A percentile compares a stretch with the other conserved stretches of the same genome.
Evolutionary conservation across 2,329 filamentous ascomycete genomes (phyloP).

Genomic region (Talaromyces sp.): DNA sequence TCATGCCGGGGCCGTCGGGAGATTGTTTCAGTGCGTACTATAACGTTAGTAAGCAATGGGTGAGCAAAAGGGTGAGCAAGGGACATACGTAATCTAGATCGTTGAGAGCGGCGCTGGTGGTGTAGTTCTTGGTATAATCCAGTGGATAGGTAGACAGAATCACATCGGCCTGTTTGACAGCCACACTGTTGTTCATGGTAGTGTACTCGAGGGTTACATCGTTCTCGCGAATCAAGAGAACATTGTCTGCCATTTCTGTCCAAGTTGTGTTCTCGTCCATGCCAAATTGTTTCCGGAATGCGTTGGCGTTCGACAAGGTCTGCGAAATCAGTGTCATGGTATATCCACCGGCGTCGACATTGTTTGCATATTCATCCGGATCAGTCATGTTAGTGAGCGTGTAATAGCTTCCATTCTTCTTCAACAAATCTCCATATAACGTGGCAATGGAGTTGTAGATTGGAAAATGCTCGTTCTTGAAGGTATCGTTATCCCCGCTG

Average conservation of each 20-base stretch:
- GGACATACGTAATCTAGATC: slow-evolving; percentile 60
- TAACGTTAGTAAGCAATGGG: slow-evolving; percentile 6
- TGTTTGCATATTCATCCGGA: slow-evolving; percentile 68
- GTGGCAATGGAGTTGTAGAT: slow-evolving; percentile 63
- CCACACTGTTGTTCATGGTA: slow-evolving; percentile 63
- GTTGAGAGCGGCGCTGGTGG: slow-evolving; percentile 46
- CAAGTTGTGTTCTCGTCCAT: slow-evolving; percentile 56
- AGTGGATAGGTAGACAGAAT: slow-evolving; percentile 65
- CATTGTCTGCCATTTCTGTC: slow-evolving; percentile 54
- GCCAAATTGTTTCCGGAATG: slow-evolving; percentile 56
- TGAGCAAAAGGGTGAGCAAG: not conserved
- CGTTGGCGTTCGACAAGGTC: slow-evolving; percentile 56
- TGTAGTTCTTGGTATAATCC: slow-evolving; percentile 57
- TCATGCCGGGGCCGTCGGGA: slow-evolving; percentile 67
- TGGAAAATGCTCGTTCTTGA: slow-evolving; percentile 56
- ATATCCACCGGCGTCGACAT: slow-evolving; percentile 65
- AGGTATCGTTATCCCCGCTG: slow-evolving; percentile 57
- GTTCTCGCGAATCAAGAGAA: slow-evolving; percentile 56
- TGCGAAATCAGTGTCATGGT: slow-evolving; percentile 62
- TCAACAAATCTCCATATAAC: slow-evolving; percentile 59
- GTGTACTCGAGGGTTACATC: slow-evolving; percentile 63
- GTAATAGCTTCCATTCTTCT: slow-evolving; percentile 56
- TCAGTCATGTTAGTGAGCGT: slow-evolving; percentile 66
- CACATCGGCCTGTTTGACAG: slow-evolving; percentile 69
- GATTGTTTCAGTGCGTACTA: slow-evolving; percentile 67